Conservation (phyloP, 345 rosid species). For the Clausena lansium region DNA sequence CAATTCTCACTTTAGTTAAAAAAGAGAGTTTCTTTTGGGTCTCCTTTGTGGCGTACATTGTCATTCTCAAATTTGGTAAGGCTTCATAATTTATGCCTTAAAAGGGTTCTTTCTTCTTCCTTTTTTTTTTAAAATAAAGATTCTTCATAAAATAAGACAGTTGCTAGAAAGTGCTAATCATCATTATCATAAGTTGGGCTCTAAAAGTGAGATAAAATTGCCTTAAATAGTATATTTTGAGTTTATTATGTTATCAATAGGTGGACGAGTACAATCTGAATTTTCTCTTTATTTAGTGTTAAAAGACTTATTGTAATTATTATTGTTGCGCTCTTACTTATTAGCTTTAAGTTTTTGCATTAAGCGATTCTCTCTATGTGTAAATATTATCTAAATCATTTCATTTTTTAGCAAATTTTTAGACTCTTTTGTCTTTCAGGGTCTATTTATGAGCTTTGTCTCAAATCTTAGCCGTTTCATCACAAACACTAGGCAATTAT, state of each 20-base stretch:
- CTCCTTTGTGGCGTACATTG: slow-evolving; percentile 62
- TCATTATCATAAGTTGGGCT: slow-evolving; percentile 33
- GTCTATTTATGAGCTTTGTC: no score
- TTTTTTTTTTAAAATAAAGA: slow-evolving; percentile 9
- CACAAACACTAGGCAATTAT: slow-evolving; percentile 1
- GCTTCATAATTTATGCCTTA: slow-evolving; percentile 37
- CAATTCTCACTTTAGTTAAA: slow-evolving; percentile 35
- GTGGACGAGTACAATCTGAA: slow-evolving; percentile 17
- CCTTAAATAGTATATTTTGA: slow-evolving; percentile 6
- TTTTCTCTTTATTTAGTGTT: slow-evolving; percentile 6
- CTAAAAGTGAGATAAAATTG: slow-evolving; percentile 28
- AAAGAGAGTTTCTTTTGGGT: slow-evolving; percentile 46
- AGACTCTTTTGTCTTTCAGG: no score
- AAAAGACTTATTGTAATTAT: no score
- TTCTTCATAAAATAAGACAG: slow-evolving; percentile 14
- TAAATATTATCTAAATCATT: no score
- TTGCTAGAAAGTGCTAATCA: slow-evolving; percentile 31
- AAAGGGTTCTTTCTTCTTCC: slow-evolving; percentile 26
- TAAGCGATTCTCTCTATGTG: no score
- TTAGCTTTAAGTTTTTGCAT: no score
- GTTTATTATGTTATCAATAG: slow-evolving; percentile 11
- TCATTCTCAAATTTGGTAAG: slow-evolving; percentile 49
- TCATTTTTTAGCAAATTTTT: no score
- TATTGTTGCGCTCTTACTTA: no score
- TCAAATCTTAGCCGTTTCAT: no score